Evolutionary conservation across 2,329 filamentous ascomycete genomes (phyloP), one percentile per base, ranked within the genome.

Genomic region (Colletotrichum sojae): DNA sequence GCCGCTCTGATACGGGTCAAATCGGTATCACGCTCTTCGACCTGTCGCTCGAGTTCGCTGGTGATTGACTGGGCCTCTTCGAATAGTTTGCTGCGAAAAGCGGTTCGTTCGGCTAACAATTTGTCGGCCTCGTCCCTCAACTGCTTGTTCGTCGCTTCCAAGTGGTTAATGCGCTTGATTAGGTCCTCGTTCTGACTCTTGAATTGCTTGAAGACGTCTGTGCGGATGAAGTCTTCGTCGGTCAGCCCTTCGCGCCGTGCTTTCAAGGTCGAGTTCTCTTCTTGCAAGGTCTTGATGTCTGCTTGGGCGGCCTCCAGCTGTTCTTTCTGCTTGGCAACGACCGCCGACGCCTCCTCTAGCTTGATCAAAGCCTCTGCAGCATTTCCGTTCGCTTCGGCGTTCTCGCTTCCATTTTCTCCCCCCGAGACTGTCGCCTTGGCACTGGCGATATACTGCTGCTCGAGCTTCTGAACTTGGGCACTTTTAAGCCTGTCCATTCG

Each of bases 181-280:
- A 97, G 89, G 74, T 98, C 95, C 76, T 98, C 96, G 75, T 97
- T 93, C 75, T 98, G 94, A 25, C 88, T 88, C 81, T 95, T 97
- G 76, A 98, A 88, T 71, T 93, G 90, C 81, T 97, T 98, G 86
- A 97, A 99, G 3, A 97, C 87, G 75, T 98, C 94, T 5, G 94
- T 97, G 66, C 94, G 91, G 48, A 94, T 91, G 77, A 97, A 98
- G 75, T 99, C 96, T 71, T 99, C 96, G 75, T 99, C 96, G 0
- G 93, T 92, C 52, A 95, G 84, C 63, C 89, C 91, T 15, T 93
- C 90, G 55, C 93, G 85, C 78, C 91, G 86, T 16, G 84, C 81
- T 75, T 86, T 94, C 40, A 95, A 83, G 5, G 90, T 87, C 18
- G 93, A 94, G 51, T 98, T 89, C 75, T 98, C 93, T 71, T 95